Evolutionary conservation across 2,329 filamentous ascomycete species (phyloP).

Genomic region (Geosmithia flava): DNA sequence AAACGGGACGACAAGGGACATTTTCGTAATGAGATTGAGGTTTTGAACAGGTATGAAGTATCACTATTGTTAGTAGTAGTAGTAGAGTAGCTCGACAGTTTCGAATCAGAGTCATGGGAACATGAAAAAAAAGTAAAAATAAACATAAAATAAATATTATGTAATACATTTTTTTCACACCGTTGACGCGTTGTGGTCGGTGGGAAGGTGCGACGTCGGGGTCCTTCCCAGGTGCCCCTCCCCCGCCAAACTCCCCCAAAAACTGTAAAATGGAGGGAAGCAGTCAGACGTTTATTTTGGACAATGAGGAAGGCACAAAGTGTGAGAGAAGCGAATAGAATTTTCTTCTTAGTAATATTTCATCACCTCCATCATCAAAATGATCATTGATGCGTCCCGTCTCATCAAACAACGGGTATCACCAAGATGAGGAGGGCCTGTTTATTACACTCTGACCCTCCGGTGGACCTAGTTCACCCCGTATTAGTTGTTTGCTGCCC

Average conservation of each 20-base stretch:
- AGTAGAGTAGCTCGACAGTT: not conserved
- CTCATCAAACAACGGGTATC: no score
- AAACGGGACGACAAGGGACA: not conserved
- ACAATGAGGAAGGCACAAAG: not conserved
- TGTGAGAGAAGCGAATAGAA: not conserved
- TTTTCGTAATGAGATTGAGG: not conserved
- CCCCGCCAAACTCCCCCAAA: not conserved
- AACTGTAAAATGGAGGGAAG: not conserved
- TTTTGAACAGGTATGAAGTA: not conserved
- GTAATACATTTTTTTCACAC: not conserved
- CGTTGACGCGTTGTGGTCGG: no score
- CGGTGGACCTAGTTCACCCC: no score
- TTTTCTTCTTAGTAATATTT: no score
- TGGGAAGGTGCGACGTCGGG: not conserved
- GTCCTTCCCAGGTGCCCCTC: not conserved
- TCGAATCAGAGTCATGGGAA: not conserved
- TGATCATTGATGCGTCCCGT: no score
- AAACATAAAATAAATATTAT: not conserved
- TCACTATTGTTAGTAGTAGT: not conserved
- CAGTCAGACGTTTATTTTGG: not conserved
- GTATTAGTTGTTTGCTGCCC: no score
- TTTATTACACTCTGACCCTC: no score
- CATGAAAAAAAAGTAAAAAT: not conserved
- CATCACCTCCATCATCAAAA: no score
- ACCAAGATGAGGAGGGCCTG: no score